Evolutionary conservation across 805 yeast genomes (phyloP).

Genomic region (Torulaspora microellipsoides): DNA sequence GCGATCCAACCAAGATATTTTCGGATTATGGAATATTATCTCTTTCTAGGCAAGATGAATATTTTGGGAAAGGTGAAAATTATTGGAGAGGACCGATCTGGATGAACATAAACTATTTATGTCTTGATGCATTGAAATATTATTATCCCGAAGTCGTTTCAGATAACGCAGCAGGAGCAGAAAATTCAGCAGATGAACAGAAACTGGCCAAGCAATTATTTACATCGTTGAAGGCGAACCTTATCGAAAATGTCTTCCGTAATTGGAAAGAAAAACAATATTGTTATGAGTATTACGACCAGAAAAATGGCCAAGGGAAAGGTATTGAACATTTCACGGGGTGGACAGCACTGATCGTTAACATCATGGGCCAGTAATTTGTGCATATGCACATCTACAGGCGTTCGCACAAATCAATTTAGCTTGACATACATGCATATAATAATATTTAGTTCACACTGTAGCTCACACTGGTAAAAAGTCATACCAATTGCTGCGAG

Average conservation of each 20-base stretch:
- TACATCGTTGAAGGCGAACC: constrained; percentile 52
- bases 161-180: constrained; percentile 16
- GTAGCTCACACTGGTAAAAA: too few species aligned
- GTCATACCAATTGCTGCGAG: too few species aligned
- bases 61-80: constrained; percentile 75
- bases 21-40: constrained; percentile 76
- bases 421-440: too few species aligned
- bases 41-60: constrained; percentile 59
- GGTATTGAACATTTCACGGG: constrained; percentile 91
- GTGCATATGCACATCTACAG: too few species aligned
- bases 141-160: constrained; percentile 40
- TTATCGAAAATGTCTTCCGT: constrained; percentile 62
- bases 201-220: constrained; percentile 47
- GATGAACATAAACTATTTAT: constrained; percentile 84
- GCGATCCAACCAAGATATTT: constrained; percentile 74
- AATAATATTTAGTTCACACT: too few species aligned
- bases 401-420: too few species aligned
- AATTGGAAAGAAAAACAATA: constrained; percentile 74
- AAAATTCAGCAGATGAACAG: constrained; percentile 26
- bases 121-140: constrained; percentile 61
- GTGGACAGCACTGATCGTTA: constrained; percentile 82
- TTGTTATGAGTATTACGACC: constrained; percentile 90
- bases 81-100: constrained; percentile 96
- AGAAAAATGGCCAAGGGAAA: constrained; percentile 63
- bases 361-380: constrained; percentile 52